Percentiles rank a stretch among this genome's conserved stretches.
Evolutionary conservation across 2,329 filamentous ascomycete species (phyloP).

Genomic region (Fusarium proliferatum): DNA sequence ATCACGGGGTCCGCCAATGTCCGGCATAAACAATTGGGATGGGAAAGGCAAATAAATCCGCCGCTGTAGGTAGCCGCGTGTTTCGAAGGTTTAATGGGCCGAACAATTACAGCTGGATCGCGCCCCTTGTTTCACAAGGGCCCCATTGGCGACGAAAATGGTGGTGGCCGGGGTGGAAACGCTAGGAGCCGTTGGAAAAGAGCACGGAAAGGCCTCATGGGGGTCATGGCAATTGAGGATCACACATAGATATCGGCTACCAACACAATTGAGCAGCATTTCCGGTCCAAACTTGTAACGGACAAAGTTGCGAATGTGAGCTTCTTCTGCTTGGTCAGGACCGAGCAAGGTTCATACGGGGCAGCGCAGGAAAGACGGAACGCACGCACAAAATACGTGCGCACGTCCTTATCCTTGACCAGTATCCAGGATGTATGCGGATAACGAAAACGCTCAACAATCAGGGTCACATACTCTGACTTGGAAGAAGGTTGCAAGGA

Average conservation of each 20-base stretch:
- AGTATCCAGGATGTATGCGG: background rate
- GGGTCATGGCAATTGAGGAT: conserved; percentile 25
- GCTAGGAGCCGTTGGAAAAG: conserved; percentile 16
- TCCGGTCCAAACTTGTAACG: conserved; percentile 36
- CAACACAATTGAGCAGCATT: conserved; percentile 34
- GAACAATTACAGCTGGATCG: conserved; percentile 35
- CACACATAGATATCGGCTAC: conserved; percentile 31
- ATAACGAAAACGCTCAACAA: conserved; percentile 1
- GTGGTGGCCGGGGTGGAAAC: conserved; percentile 33
- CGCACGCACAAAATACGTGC: background rate
- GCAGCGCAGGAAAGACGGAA: conserved; percentile 8
- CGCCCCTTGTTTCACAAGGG: conserved; percentile 40
- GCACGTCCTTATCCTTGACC: conserved; percentile 4
- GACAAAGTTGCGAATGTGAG: conserved; percentile 35
- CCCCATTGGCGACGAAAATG: conserved; percentile 28
- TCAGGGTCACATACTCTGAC: background rate
- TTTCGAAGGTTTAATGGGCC: conserved; percentile 37
- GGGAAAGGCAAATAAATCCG: conserved; percentile 25
- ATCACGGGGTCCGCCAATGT: conserved; percentile 10
- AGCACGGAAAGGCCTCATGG: conserved; percentile 23
- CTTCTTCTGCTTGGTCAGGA: conserved; percentile 9
- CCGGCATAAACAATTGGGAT: conserved; percentile 22
- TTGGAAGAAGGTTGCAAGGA: conserved; percentile 22
- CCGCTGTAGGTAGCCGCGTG: conserved; percentile 39
- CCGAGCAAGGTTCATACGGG: conserved; percentile 26